A percentile compares a stretch with the other conserved stretches of the same genome.
Conservation (phyloP, 495 filamentous ascomycete species). For the Endocarpon pusillum region DNA sequence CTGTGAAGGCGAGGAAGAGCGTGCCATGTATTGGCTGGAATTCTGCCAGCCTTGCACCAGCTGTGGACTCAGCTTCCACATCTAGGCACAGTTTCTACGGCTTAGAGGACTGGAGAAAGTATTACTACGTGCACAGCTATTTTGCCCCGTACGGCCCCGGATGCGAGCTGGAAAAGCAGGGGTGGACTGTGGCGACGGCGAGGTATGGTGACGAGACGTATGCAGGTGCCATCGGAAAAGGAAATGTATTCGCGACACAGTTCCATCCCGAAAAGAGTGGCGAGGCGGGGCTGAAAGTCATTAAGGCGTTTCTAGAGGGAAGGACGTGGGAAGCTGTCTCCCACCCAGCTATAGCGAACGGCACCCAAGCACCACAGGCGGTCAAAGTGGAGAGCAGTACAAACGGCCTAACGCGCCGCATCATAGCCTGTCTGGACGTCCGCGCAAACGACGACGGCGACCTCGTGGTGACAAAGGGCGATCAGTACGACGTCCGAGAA, state of each 20-base stretch:
- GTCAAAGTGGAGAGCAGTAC: constrained; percentile 17
- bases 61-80: too few species aligned
- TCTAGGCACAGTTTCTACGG: constrained; percentile 51
- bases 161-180: constrained; percentile 52
- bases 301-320: constrained; percentile 72
- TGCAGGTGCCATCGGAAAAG: constrained; percentile 73
- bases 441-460: constrained; percentile 92
- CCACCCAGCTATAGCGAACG: too few species aligned
- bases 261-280: constrained; percentile 98
- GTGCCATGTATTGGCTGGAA: constrained; percentile 99
- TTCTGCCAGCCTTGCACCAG: too few species aligned
- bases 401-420: constrained; percentile 64
- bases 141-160: constrained; percentile 60
- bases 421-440: constrained; percentile 94
- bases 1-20: too few species aligned
- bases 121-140: constrained; percentile 97
- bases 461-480: constrained; percentile 92
- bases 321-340: constrained; percentile 28
- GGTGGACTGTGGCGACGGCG: constrained; percentile 78
- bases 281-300: constrained; percentile 61
- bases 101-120: constrained; percentile 64
- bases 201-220: constrained; percentile 81
- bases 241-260: constrained; percentile 77
- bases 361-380: constrained; percentile 9
- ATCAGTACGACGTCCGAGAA: constrained; percentile 99